Evolutionary conservation across 305 asterid species (phyloP).

Genomic region (Caryopteris hybrid): DNA sequence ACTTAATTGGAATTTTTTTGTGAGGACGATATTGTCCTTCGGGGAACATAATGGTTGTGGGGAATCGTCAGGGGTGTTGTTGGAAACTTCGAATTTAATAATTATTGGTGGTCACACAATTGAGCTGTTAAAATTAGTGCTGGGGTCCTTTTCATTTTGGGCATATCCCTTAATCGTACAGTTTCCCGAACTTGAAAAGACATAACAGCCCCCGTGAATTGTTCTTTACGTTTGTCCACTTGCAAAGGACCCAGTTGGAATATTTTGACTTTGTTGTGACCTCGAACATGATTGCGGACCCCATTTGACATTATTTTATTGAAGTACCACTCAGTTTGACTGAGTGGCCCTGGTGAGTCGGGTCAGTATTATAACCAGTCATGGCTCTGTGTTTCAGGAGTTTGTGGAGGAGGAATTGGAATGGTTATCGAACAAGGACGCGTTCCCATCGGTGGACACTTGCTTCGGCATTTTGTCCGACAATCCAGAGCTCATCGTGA

Average conservation of each 20-base stretch:
- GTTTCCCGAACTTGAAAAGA: constrained; percentile 13
- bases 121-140: too few relatives aligned
- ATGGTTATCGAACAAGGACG: constrained; percentile 79
- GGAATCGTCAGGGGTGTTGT: too few relatives aligned
- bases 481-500: constrained; percentile 39
- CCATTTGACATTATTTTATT: background rate
- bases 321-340: too few relatives aligned
- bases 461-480: constrained; percentile 57
- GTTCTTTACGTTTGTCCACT: background rate
- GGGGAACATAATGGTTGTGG: too few relatives aligned
- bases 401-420: constrained; percentile 66
- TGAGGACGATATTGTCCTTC: too few relatives aligned
- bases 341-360: too few relatives aligned
- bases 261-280: constrained; percentile 4
- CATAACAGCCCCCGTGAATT: constrained; percentile 27
- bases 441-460: constrained; percentile 64
- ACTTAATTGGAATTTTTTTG: too few relatives aligned
- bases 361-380: too few relatives aligned
- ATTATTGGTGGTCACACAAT: too few relatives aligned
- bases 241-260: constrained; percentile 11
- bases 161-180: too few relatives aligned
- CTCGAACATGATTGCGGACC: constrained; percentile 6
- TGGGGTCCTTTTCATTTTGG: too few relatives aligned
- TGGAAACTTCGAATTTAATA: background rate
- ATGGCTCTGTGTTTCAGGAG: constrained; percentile 38